Evolutionary conservation across 2,329 filamentous ascomycete genomes (phyloP).

Genomic region (Thielaviopsis cerberus): DNA sequence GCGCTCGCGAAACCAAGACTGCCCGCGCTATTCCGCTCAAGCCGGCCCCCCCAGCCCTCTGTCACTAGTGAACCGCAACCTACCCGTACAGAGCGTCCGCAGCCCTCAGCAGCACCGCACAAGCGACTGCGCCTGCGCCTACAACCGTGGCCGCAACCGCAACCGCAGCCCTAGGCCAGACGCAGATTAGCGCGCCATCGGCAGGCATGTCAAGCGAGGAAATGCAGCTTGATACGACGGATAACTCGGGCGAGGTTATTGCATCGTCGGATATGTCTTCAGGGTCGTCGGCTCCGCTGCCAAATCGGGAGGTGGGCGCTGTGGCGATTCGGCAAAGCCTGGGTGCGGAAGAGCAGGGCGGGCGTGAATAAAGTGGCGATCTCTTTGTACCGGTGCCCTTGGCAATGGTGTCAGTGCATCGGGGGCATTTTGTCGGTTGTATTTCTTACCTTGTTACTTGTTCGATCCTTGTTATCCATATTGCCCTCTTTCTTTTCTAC

Average conservation of each 20-base stretch:
- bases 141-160: constrained; percentile 18
- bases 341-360: background rate
- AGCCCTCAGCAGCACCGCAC: too few species aligned
- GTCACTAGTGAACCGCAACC: too few species aligned
- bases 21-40: constrained; percentile 14
- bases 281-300: background rate
- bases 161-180: constrained; percentile 15
- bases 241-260: background rate
- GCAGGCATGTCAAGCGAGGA: constrained; percentile 14
- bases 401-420: too few species aligned
- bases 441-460: too few species aligned
- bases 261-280: background rate
- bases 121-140: too few species aligned
- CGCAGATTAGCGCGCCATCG: background rate
- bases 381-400: too few species aligned
- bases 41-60: too few species aligned
- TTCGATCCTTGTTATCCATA: too few species aligned
- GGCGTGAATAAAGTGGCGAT: too few species aligned
- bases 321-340: background rate
- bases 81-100: too few species aligned
- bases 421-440: too few species aligned
- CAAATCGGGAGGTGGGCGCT: background rate
- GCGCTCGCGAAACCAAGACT: constrained; percentile 24
- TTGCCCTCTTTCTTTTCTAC: too few species aligned
- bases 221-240: constrained; percentile 14